These are phyloP conservation scores for Hanseniaspora taiwanica DNA, from an alignment of 805 yeast genomes.

Conservation along the genomic window DNA sequence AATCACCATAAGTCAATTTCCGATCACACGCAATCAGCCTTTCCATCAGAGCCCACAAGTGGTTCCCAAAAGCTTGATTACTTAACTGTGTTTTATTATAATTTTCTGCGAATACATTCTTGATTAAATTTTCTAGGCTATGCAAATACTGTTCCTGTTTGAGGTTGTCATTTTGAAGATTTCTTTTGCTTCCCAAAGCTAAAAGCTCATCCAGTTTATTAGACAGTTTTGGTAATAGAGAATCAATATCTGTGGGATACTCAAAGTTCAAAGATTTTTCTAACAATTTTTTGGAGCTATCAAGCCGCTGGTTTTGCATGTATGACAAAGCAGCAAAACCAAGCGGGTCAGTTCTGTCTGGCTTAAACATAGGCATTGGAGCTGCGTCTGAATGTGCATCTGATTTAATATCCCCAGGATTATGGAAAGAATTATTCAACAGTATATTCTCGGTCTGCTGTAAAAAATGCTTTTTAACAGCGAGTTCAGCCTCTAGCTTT, in stretches of 20 bases:
- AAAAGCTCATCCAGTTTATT: not conserved
- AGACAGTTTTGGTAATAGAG: constrained; percentile 5
- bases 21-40: constrained; percentile 12
- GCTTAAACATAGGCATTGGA: constrained; percentile 14
- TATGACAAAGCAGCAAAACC: constrained; percentile 15
- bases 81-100: constrained; percentile 5
- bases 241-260: constrained; percentile 2
- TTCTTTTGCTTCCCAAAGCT: not conserved
- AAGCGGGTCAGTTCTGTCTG: constrained; percentile 22
- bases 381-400: too few relatives aligned
- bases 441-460: constrained; percentile 10
- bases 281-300: constrained; percentile 11
- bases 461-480: constrained; percentile 15
- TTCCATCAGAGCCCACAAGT: constrained; percentile 5
- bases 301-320: constrained; percentile 9
- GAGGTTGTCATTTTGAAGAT: not conserved
- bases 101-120: constrained; percentile 10
- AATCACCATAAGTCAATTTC: constrained; percentile 9
- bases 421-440: constrained; percentile 1
- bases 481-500: constrained; percentile 15
- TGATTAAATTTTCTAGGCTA: constrained; percentile 8
- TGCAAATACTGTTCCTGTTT: constrained; percentile 7
- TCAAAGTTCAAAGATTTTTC: constrained; percentile 1
- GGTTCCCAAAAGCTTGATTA: constrained; percentile 4
- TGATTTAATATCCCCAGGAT: too few relatives aligned